Evolutionary conservation across 768 basidiomycete genomes (phyloP).

Genomic region (Lactarius sanguifluus): DNA sequence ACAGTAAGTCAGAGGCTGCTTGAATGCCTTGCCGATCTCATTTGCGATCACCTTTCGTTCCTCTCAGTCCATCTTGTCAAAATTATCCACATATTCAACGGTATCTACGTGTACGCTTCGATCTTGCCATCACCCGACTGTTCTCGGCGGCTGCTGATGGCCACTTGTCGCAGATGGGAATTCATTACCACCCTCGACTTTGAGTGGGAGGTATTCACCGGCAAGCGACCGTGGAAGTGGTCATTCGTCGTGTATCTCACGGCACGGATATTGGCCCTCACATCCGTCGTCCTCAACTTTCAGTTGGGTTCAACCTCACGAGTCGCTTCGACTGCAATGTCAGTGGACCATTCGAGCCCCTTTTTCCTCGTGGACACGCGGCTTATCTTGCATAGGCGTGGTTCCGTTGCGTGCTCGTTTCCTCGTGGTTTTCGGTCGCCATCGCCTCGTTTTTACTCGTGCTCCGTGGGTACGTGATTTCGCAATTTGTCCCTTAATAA

Average conservation of each 20-base stretch:
- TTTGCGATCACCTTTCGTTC: background rate
- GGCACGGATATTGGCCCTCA: conserved; percentile 18
- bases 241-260: conserved; percentile 25
- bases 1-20: conserved; percentile 1
- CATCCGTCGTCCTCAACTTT: conserved; percentile 16
- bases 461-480: conserved; percentile 25
- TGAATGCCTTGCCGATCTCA: background rate
- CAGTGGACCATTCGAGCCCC: background rate
- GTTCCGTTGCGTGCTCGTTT: conserved; percentile 18
- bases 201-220: conserved; percentile 27
- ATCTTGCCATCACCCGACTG: background rate
- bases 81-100: conserved; percentile 23
- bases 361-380: background rate
- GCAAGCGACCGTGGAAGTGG: conserved; percentile 29
- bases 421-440: conserved; percentile 24
- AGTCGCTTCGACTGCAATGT: conserved; percentile 23
- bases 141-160: background rate
- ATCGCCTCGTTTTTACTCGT: conserved; percentile 27
- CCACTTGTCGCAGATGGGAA: conserved; percentile 24
- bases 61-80: conserved; percentile 20
- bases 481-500: background rate
- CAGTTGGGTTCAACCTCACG: conserved; percentile 23
- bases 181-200: conserved; percentile 26
- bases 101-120: conserved; percentile 24
- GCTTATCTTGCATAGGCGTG: conserved; percentile 17